A percentile compares a stretch with the other conserved stretches of the same genome.
phyloP scores from a whole-genome alignment of 148 eudicot genomes.

The Nepenthes mirabilis region DNA sequence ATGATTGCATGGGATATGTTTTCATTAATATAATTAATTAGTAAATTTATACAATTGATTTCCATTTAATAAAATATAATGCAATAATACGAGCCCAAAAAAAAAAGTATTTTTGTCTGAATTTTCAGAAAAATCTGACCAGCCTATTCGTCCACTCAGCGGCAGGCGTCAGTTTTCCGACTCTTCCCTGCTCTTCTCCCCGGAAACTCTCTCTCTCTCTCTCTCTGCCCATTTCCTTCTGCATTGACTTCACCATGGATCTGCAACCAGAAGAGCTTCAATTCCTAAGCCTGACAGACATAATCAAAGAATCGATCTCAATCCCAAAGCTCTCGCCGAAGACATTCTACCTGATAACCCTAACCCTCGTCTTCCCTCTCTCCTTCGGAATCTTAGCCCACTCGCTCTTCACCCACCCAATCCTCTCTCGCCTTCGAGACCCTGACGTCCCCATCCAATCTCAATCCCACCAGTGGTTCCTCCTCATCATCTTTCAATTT shows the following conservation, averaged over 20 bases:
- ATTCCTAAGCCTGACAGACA: constrained; percentile 35
- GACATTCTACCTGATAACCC: constrained; percentile 78
- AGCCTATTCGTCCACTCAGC: too few relatives aligned
- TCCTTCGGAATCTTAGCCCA: constrained; percentile 94
- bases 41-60: too few relatives aligned
- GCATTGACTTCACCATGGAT: constrained; percentile 40
- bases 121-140: too few relatives aligned
- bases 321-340: constrained; percentile 65
- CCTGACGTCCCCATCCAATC: constrained; percentile 17
- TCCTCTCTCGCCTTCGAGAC: constrained; percentile 45
- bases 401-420: constrained; percentile 82
- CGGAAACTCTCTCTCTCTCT: not conserved
- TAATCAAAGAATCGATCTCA: constrained; percentile 54
- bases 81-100: too few relatives aligned
- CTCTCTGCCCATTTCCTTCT: not conserved
- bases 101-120: too few relatives aligned
- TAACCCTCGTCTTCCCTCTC: constrained; percentile 78
- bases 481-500: constrained; percentile 62
- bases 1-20: too few relatives aligned
- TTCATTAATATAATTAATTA: too few relatives aligned
- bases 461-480: constrained; percentile 43
- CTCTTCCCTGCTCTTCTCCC: not conserved
- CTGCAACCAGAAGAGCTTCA: constrained; percentile 79
- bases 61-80: too few relatives aligned
- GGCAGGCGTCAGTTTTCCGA: not conserved